Base-by-base conservation (phyloP, 75 land plant genomes). In the Adiantum capillusveneris region DNA sequence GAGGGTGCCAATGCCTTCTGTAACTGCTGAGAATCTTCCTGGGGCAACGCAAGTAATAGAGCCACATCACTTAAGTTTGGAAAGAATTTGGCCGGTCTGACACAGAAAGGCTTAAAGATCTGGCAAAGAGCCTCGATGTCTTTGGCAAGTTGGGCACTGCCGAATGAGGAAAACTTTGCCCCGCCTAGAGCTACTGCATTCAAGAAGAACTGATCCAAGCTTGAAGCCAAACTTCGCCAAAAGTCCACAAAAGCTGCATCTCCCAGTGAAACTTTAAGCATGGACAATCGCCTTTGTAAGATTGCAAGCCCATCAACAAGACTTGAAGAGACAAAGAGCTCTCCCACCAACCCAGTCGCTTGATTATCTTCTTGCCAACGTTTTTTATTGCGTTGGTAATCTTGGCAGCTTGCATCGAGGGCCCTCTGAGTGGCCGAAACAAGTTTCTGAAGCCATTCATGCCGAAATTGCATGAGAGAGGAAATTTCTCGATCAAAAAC, bases 71-170 rank as follows among this genome's bases (percentile, higher is more conserved):
- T 70, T 17, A 73, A 26, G 51, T 61, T 62, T 14, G 81, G 83
- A 61, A 95, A 95, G 66, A 95, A 90, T 31, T 88, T 85, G 67
- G 85, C 77, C 16, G 96, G 99, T 29, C 96, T 80, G 73, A 80
- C 66, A 76, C 99, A 95, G 73, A 79, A 95, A 39, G 88, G 75
- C 49, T 77, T 34, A 58, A 95, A 95, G 25, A 86, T 59, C 13
- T 79, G 79, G 66, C 84, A 82, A 24, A 90, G 53, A 11, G 81
- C 78, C 28, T 75, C 53, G 53, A 86, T 19, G 67, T 86, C 87
- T 52, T 55, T 62, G 25, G 58, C 59, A 39, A 94, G 71, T 62
- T 82, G 83, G 41, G 61, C 77, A 13, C 70, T 73, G 7, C 98
- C 96, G 53, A 27, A 60, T 62, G 76, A 70, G 41, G 60, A 37